phyloP scores from a whole-genome alignment of 2,329 filamentous ascomycete genomes.

The Claviceps spartinae region DNA sequence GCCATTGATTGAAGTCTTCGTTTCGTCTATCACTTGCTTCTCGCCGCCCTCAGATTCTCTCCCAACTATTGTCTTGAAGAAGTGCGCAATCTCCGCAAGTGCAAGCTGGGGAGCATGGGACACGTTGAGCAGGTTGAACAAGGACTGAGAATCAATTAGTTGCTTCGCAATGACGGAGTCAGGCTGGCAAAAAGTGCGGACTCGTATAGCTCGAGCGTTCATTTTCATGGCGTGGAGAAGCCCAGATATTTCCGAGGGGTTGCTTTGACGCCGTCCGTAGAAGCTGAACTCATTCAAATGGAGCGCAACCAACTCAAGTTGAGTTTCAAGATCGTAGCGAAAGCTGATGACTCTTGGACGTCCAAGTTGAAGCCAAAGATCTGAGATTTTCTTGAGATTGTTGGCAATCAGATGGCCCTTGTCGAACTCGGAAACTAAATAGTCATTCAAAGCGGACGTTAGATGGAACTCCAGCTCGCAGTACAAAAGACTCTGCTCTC shows the following conservation, averaged over 20 bases:
- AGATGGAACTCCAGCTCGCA: conserved; percentile 45
- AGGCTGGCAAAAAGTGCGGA: conserved; percentile 44
- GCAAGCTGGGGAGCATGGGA: conserved; percentile 29
- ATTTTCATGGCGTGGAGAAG: conserved; percentile 38
- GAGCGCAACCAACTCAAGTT: conserved; percentile 38
- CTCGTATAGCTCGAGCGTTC: conserved; percentile 37
- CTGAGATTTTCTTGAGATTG: conserved; percentile 37
- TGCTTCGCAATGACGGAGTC: conserved; percentile 46
- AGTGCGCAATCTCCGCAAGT: conserved; percentile 36
- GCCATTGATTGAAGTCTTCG: not conserved
- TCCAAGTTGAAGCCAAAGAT: conserved; percentile 38
- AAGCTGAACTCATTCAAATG: conserved; percentile 42
- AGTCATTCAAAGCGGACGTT: conserved; percentile 36
- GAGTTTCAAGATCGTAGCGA: conserved; percentile 46
- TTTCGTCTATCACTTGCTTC: not conserved
- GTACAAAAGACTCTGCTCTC: conserved; percentile 45
- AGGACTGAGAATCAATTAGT: conserved; percentile 36
- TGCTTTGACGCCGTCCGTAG: conserved; percentile 32
- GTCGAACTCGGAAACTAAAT: conserved; percentile 38
- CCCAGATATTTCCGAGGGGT: conserved; percentile 29
- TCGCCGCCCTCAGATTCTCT: conserved; percentile 18
- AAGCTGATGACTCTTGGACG: conserved; percentile 42
- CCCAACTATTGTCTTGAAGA: conserved; percentile 40
- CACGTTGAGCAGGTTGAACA: conserved; percentile 36
- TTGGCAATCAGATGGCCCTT: conserved; percentile 39